Evolutionary conservation across 352 stramenopile genomes (phyloP), one percentile per base, ranked within the genome.

Genomic region (Blastocystis sp.): DNA sequence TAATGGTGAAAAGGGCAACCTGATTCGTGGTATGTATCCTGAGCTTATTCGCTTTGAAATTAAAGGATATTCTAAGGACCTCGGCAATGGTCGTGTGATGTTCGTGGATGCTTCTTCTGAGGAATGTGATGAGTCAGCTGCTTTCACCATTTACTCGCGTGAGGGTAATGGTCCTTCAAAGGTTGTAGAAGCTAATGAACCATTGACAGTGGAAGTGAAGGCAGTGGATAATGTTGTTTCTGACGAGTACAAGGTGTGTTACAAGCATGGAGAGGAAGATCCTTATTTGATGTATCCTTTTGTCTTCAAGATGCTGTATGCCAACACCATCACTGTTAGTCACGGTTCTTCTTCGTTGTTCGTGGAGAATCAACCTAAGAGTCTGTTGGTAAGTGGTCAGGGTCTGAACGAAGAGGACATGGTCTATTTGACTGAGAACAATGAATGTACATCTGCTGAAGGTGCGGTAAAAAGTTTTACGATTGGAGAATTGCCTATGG

Each of bases 221-320:
- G 71, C 71, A 16, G 49, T 37, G 9, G 46, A 29, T 12, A 54
- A 63, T 29, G 49, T 83, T 21, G 21, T 32, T 6, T 2, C 42
- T 32, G 19, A 83, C 6, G 24, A 52, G 46, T 83, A 83, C 49
- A 66, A 65, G 49, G 54, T 83, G 42, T 83, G 71, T 56, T 83
- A 83, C 51, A 83, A 83, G 71, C 71, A 83, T 43, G 71, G 71
- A 42, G 71, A 83, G 29, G 71, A 83, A 9, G 71, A 83, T 42
- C 29, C 16, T 32, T 83, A 83, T 43, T 27, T 51, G n/a, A 51
- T 83, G 49, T 83, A 83, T 63, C 24, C 27, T 0, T 67, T 83
- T 49, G n/a, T 37, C 0, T 83, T 83, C 51, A 66, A 63, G 24
- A 61, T 83, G 71, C 9, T 83, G 49, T 52, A 67, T 2, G 71